These are phyloP conservation scores for Penicillium sclerotiorum DNA, from an alignment of 2,329 filamentous ascomycete species.

Conservation along the genomic window DNA sequence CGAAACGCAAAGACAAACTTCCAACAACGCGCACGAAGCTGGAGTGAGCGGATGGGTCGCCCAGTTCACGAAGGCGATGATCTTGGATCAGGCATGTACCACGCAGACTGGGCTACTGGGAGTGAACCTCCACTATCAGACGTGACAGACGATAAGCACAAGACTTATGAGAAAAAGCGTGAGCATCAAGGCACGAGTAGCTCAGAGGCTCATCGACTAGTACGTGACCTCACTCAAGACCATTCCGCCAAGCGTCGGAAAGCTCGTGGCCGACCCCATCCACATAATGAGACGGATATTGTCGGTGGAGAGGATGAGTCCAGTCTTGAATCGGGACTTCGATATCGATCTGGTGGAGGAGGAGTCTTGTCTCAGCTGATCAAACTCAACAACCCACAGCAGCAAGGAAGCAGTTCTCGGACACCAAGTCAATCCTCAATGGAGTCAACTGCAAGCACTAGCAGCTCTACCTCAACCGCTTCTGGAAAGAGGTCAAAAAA, in stretches of 20 bases:
- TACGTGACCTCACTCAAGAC: constrained; percentile 35
- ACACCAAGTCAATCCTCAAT: constrained; percentile 17
- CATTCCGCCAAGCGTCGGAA: constrained; percentile 25
- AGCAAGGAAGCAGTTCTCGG: constrained; percentile 9
- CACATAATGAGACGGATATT: constrained; percentile 14
- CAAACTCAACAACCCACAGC: constrained; percentile 26
- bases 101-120: constrained; percentile 31
- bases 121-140: constrained; percentile 28
- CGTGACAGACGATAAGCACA: constrained; percentile 34
- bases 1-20: constrained; percentile 3
- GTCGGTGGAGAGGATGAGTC: constrained; percentile 11
- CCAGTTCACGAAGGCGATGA: constrained; percentile 28
- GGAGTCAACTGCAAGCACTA: constrained; percentile 6
- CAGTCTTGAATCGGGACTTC: constrained; percentile 16
- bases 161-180: constrained; percentile 30
- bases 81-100: constrained; percentile 25
- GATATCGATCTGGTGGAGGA: constrained; percentile 31
- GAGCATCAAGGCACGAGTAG: constrained; percentile 27
- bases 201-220: constrained; percentile 35
- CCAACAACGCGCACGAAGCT: constrained; percentile 15
- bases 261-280: constrained; percentile 16
- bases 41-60: constrained; percentile 28
- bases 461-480: constrained; percentile 2
- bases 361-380: constrained; percentile 37
- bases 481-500: constrained; percentile 20